Percentiles rank a stretch among this genome's conserved stretches.
Evolutionary conservation across 2,329 filamentous ascomycete genomes (phyloP).

Genomic region (Xylariaceae sp.): DNA sequence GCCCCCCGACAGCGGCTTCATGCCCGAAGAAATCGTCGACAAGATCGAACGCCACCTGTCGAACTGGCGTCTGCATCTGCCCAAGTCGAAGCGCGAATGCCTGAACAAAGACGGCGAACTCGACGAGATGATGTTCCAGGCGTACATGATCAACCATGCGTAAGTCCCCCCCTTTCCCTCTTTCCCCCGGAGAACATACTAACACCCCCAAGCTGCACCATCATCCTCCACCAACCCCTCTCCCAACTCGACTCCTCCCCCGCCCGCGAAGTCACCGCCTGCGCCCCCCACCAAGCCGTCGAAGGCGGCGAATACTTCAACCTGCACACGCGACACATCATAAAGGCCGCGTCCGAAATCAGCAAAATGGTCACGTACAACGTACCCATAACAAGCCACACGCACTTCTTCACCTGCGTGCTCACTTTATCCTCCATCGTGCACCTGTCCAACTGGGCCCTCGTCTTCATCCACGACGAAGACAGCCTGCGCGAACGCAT

Average conservation of each 20-base stretch:
- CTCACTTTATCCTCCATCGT: slow-evolving; percentile 75
- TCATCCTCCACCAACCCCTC: slow-evolving; percentile 73
- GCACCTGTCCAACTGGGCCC: slow-evolving; percentile 72
- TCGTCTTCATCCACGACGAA: slow-evolving; percentile 55
- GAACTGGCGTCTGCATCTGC: slow-evolving; percentile 78
- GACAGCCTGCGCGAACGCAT: slow-evolving; percentile 69
- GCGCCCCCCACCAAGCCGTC: slow-evolving; percentile 54
- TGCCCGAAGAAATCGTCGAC: slow-evolving; percentile 48
- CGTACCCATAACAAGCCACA: slow-evolving; percentile 65
- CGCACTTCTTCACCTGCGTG: slow-evolving; percentile 78
- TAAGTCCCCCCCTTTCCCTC: slow-evolving; percentile 30
- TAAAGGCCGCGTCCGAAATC: slow-evolving; percentile 73
- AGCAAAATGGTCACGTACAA: slow-evolving; percentile 70
- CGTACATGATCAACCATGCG: slow-evolving; percentile 69
- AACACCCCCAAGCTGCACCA: slow-evolving; percentile 47
- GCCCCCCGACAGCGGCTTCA: slow-evolving; percentile 42
- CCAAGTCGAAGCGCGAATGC: slow-evolving; percentile 63
- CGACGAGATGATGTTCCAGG: slow-evolving; percentile 90
- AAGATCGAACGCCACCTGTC: slow-evolving; percentile 50
- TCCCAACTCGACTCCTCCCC: slow-evolving; percentile 66
- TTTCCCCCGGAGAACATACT: background rate
- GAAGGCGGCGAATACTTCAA: slow-evolving; percentile 50
- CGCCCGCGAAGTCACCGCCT: slow-evolving; percentile 56
- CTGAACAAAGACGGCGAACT: slow-evolving; percentile 64
- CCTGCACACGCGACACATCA: slow-evolving; percentile 72